Conservation (phyloP, 176 grass and related monocot genomes). For the Typha latifolia region DNA sequence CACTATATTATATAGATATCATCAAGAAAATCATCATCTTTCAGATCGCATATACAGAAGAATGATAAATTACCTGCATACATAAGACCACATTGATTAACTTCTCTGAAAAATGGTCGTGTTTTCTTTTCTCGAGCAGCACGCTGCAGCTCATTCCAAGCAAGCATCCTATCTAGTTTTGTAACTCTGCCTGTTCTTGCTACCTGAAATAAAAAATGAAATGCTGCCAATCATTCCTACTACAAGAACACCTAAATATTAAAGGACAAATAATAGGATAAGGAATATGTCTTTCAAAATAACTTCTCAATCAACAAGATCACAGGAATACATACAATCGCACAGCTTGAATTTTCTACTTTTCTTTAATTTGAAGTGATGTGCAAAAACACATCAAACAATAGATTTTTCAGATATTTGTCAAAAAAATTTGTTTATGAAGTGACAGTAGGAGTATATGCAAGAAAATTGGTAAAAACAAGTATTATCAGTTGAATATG, state of each 20-base stretch:
- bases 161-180: constrained; percentile 46
- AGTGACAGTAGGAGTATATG: no score
- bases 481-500: no score
- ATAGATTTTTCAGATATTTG: no score
- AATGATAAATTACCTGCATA: constrained; percentile 70
- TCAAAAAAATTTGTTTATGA: no score
- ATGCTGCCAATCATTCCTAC: neutral
- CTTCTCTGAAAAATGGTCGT: constrained; percentile 67
- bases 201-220: constrained; percentile 40
- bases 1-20: no score
- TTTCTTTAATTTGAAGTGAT: no score
- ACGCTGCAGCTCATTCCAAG: constrained; percentile 69
- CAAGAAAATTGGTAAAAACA: no score
- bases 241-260: neutral
- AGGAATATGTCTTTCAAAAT: neutral
- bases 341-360: no score
- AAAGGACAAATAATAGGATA: constrained; percentile 4
- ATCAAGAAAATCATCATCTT: neutral
- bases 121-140: constrained; percentile 66
- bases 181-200: constrained; percentile 70
- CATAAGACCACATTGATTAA: constrained; percentile 67
- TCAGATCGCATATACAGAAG: neutral
- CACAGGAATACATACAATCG: neutral
- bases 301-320: neutral
- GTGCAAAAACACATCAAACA: no score